Evolutionary conservation across 768 basidiomycete genomes (phyloP), one percentile per base, ranked within the genome.

Genomic region (Infundibulicybe gibba): DNA sequence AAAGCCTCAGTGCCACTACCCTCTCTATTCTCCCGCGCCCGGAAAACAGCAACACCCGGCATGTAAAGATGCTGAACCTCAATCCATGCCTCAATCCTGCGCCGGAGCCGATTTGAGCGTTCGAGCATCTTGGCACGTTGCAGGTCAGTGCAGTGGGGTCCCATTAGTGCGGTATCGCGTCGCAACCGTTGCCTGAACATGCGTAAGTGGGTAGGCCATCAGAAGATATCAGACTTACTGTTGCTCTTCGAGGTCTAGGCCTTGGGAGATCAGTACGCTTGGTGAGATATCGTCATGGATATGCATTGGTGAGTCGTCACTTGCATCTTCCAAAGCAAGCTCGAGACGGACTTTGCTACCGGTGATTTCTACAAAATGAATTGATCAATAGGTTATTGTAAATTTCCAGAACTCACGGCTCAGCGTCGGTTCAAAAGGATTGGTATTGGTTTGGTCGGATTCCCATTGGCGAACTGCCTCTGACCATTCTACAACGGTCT

Each of bases 111-210:
- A 32, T 51, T 58, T 3, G 21, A 45, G 1, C 41, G 38, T 40
- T 55, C 47, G 20, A 54, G 46, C 15, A 61, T 17, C 41, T 54
- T 53, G 12, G 47, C 42, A 3, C 32, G 15, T 41, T 62, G 55
- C 14, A 46, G 30, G 10, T 51, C 47, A 11, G 57, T 58, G 0
- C 52, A 49, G 31, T 60, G 53, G 2, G 45, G 34, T 11, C 48
- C 48, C 14, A 49, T 21, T 15, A n/a, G 8, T 10, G 5, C 25
- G 6, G 32, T 21, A 32, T 49, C 6, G 15, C 19, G 10, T 40
- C 16, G 1, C 16, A 39, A 12, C 48, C 51, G 13, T n/a, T 42
- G 4, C 14, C 40, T 17, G 49, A 31, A 14, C 1, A 14, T 13
- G 14, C 47, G n/a, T 31, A 48, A 34, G 54, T 43, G 32, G 15